A percentile compares a stretch with the other conserved stretches of the same genome.
phyloP scores from a whole-genome alignment of 495 filamentous ascomycete genomes.

The Talaromyces nanjingensis region DNA sequence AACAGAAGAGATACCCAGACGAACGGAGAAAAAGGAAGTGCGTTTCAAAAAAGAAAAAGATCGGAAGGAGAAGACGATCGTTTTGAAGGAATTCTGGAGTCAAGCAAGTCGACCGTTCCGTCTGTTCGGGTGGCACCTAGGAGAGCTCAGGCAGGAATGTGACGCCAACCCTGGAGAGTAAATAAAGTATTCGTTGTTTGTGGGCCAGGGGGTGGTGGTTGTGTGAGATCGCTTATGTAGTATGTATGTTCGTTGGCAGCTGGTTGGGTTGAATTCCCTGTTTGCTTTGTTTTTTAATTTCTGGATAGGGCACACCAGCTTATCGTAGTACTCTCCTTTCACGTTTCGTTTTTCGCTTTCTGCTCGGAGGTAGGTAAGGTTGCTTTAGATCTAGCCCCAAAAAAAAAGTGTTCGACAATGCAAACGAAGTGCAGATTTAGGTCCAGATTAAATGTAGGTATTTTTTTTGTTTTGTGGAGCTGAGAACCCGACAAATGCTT shows the following conservation, averaged over 20 bases:
- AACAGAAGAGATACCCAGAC: neutral
- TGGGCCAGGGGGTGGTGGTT: neutral
- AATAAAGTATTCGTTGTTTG: slow-evolving; percentile 5
- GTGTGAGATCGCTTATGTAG: slow-evolving; percentile 1
- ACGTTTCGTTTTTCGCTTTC: neutral
- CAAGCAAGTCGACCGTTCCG: slow-evolving; percentile 4
- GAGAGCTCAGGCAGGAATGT: slow-evolving; percentile 11
- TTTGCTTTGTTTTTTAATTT: neutral
- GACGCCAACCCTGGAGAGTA: slow-evolving; percentile 3
- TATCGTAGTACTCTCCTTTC: neutral
- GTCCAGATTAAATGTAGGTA: neutral
- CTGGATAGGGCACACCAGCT: neutral
- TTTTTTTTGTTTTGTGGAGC: neutral
- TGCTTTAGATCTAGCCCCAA: neutral
- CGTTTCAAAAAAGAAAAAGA: neutral
- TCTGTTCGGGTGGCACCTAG: slow-evolving; percentile 9
- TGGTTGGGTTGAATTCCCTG: neutral
- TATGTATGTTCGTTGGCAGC: neutral
- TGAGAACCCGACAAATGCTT: neutral
- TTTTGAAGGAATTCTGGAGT: slow-evolving; percentile 7
- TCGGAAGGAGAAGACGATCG: slow-evolving; percentile 1
- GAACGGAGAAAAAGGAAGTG: neutral
- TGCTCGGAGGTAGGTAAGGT: neutral
- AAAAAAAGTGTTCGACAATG: neutral
- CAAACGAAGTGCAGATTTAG: neutral